These are phyloP conservation scores for Fusarium luffae DNA, from an alignment of 2,329 filamentous ascomycete species.

Conservation along the genomic window DNA sequence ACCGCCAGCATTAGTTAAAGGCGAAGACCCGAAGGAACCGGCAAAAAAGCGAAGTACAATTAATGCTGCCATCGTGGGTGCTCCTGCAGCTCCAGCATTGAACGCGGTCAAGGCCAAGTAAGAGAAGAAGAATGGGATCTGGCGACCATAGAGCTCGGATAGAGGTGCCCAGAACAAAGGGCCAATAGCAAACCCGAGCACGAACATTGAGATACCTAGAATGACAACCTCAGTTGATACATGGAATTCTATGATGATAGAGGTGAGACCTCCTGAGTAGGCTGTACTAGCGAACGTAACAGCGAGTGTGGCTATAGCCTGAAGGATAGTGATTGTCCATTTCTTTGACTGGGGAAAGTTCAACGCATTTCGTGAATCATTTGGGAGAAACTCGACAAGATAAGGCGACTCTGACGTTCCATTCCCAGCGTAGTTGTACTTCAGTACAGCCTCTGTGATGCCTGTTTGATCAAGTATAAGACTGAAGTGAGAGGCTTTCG, in stretches of 20 bases:
- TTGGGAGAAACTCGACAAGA: constrained; percentile 73
- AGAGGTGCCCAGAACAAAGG: constrained; percentile 75
- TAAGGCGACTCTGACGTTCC: constrained; percentile 76
- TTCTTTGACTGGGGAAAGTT: constrained; percentile 67
- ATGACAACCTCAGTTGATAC: constrained; percentile 64
- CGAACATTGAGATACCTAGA: constrained; percentile 72
- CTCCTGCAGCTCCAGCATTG: constrained; percentile 68
- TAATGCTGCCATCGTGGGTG: constrained; percentile 67
- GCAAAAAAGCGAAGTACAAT: constrained; percentile 77
- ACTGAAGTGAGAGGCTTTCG: constrained; percentile 59
- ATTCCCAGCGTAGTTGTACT: constrained; percentile 66
- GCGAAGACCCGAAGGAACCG: constrained; percentile 70
- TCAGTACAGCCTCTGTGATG: constrained; percentile 66
- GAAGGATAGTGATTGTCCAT: constrained; percentile 72
- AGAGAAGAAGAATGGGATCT: constrained; percentile 68
- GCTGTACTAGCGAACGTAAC: constrained; percentile 78
- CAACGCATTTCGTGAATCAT: constrained; percentile 76
- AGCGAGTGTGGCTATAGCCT: constrained; percentile 74
- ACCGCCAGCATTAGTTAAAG: constrained; percentile 71
- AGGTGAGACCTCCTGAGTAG: constrained; percentile 67
- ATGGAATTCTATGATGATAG: constrained; percentile 66
- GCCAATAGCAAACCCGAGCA: constrained; percentile 70
- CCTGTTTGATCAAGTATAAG: constrained; percentile 68
- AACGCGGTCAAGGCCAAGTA: constrained; percentile 70
- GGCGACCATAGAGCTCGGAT: constrained; percentile 71